Conservation (phyloP, 805 yeast genomes). For the Hanseniaspora thailandica region DNA sequence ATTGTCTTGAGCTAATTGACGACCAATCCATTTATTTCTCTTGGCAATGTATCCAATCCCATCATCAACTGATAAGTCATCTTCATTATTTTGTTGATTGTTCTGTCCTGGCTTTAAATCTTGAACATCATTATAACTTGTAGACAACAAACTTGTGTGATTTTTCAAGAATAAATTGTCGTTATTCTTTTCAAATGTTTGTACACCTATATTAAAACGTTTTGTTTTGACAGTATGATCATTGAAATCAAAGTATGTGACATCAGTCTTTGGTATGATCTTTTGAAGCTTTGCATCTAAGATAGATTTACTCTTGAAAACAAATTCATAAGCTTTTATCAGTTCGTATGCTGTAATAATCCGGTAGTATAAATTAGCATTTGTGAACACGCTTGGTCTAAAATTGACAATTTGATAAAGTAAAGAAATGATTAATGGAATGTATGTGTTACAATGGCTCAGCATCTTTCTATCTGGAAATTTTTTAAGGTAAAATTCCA, state of each 20-base stretch:
- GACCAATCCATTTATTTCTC: constrained; percentile 1
- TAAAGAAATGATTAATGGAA: constrained; percentile 52
- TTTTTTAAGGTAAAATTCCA: constrained; percentile 22
- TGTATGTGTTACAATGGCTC: constrained; percentile 5
- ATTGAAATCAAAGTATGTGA: not conserved
- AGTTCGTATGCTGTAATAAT: constrained; percentile 16
- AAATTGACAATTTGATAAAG: constrained; percentile 45
- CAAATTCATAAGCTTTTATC: constrained; percentile 11
- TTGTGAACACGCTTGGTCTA: constrained; percentile 49
- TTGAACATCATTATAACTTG: constrained; percentile 2
- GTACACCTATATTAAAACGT: constrained; percentile 1
- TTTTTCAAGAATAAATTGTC: constrained; percentile 10
- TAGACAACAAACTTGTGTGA: constrained; percentile 3
- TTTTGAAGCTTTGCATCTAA: constrained; percentile 1
- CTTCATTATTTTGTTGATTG: not conserved
- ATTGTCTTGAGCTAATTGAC: too few species aligned
- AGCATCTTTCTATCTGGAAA: not conserved
- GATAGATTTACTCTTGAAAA: constrained; percentile 4
- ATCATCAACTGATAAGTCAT: not conserved
- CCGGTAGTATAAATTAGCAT: constrained; percentile 28
- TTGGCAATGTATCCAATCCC: not conserved
- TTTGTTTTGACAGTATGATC: not conserved
- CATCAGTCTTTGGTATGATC: constrained; percentile 7
- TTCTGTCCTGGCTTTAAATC: not conserved
- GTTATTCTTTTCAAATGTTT: constrained; percentile 3